Percentiles rank a stretch among this genome's conserved stretches.
Conservation (phyloP, 306 rosid genomes). For the Clitoria ternatea region DNA sequence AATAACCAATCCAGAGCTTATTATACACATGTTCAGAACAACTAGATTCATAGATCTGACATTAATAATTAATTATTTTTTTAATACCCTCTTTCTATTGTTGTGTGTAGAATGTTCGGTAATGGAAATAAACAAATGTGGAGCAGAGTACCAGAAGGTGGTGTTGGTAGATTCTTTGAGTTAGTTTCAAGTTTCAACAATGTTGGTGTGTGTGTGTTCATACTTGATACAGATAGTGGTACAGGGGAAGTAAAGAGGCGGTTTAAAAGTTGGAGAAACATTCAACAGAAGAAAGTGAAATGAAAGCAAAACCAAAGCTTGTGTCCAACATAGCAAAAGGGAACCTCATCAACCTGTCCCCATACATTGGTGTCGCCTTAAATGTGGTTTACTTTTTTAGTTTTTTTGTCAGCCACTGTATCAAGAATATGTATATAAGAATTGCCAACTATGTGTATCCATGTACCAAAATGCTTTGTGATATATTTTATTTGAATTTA, state of each 20-base stretch:
- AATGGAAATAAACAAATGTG: slow-evolving; percentile 19
- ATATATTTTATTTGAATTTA: no score
- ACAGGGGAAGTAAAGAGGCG: slow-evolving; percentile 9
- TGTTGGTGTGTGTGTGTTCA: neutral
- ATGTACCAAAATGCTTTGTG: neutral
- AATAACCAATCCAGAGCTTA: neutral
- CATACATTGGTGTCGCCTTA: slow-evolving; percentile 19
- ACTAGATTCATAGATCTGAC: slow-evolving; percentile 12
- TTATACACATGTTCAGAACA: neutral
- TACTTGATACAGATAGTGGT: neutral
- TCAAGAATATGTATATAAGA: neutral
- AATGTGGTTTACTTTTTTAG: slow-evolving; percentile 9
- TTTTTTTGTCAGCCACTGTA: neutral
- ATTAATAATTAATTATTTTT: neutral
- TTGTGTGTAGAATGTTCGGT: slow-evolving; percentile 24
- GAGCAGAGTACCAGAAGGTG: slow-evolving; percentile 13
- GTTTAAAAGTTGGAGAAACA: slow-evolving; percentile 21
- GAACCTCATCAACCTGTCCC: slow-evolving; percentile 11
- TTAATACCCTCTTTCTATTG: neutral
- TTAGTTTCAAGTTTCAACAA: slow-evolving; percentile 21
- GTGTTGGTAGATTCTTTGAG: slow-evolving; percentile 22
- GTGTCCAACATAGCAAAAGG: neutral
- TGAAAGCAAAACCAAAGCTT: neutral
- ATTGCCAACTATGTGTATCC: neutral
- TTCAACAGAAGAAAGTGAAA: slow-evolving; percentile 20